phyloP scores from a whole-genome alignment of 345 rosid genomes.

The Citrus medica region DNA sequence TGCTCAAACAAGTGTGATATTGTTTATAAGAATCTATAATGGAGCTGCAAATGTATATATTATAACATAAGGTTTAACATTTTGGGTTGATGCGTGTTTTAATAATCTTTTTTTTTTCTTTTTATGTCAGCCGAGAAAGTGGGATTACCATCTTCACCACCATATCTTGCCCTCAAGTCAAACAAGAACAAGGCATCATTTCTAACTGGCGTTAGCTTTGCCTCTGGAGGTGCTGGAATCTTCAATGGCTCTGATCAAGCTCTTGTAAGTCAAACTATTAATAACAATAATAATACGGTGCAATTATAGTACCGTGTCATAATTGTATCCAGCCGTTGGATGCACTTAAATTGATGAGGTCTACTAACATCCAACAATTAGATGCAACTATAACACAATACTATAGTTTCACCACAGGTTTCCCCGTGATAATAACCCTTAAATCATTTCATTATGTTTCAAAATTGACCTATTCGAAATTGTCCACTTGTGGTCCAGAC shows the following conservation, averaged over 20 bases:
- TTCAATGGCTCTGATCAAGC: conserved; percentile 43
- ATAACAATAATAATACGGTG: too few species aligned
- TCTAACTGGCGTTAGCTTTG: conserved; percentile 45
- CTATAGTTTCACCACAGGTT: too few species aligned
- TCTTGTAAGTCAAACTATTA: conserved; percentile 32
- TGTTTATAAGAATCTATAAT: too few species aligned
- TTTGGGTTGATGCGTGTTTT: neutral
- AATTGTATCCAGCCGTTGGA: too few species aligned
- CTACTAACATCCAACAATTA: too few species aligned
- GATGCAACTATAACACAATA: too few species aligned
- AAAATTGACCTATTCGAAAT: neutral
- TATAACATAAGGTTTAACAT: too few species aligned
- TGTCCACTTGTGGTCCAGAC: neutral
- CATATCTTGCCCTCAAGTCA: conserved; percentile 24
- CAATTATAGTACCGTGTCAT: too few species aligned
- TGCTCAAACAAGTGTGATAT: too few species aligned
- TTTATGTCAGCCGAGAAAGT: conserved; percentile 40
- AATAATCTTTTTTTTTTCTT: neutral
- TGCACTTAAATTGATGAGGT: too few species aligned
- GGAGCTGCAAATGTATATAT: too few species aligned
- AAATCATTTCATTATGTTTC: neutral
- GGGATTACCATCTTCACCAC: conserved; percentile 47
- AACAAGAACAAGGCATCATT: conserved; percentile 11
- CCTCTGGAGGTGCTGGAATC: conserved; percentile 52
- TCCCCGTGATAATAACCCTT: too few species aligned